These are phyloP conservation scores for Metrosideros polymorpha DNA, from an alignment of 441 rosid species.

Conservation along the genomic window DNA sequence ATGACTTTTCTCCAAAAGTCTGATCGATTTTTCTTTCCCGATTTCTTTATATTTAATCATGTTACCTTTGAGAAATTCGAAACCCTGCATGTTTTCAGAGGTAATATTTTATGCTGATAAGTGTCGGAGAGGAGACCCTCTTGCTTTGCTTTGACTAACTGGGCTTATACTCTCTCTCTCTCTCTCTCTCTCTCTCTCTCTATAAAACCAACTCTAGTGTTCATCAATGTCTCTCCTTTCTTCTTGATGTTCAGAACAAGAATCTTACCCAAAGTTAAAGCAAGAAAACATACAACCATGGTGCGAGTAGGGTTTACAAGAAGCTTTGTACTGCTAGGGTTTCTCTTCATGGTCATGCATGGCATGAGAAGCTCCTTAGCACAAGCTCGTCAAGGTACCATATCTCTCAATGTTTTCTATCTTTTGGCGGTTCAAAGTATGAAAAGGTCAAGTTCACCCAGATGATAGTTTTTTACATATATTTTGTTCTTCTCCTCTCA, in stretches of 20 bases:
- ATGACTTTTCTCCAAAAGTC: neutral
- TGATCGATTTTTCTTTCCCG: neutral
- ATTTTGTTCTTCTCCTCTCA: neutral
- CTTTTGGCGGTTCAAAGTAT: neutral
- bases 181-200: neutral
- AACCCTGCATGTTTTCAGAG: neutral
- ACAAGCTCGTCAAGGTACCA: neutral
- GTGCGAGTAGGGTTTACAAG: neutral
- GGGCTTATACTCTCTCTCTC: neutral
- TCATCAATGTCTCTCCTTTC: neutral
- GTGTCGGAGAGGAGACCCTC: neutral
- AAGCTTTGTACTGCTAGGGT: neutral
- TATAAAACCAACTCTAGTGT: neutral
- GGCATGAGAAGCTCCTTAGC: neutral
- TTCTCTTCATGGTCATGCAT: neutral
- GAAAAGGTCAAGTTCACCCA: neutral
- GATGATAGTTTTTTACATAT: neutral
- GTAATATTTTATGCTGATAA: neutral
- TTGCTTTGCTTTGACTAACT: neutral
- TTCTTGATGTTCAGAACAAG: neutral
- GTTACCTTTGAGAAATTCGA: neutral
- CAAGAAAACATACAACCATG: neutral
- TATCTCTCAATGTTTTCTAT: neutral
- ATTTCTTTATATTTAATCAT: neutral
- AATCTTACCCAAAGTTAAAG: neutral